Conservation (phyloP, 202 grass and related monocot genomes). For the Cymbopogon flexuosus region DNA sequence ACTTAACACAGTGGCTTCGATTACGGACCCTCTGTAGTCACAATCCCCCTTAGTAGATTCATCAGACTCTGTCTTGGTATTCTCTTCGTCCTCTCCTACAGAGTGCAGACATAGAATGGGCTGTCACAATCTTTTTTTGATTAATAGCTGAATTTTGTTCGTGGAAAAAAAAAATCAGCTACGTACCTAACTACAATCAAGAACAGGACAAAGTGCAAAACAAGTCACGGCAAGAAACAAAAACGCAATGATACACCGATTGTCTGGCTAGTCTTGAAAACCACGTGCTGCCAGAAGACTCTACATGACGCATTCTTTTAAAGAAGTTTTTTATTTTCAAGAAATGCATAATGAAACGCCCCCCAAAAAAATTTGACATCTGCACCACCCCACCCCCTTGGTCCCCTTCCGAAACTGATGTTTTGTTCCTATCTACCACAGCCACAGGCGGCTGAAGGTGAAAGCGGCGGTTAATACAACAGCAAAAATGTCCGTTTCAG, state of each 20-base stretch:
- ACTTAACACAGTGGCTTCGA: neutral
- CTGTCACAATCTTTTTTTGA: neutral
- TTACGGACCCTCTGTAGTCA: neutral
- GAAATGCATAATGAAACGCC: neutral
- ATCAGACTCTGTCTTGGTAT: neutral
- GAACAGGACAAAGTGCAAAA: slow-evolving; percentile 19
- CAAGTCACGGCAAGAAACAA: slow-evolving; percentile 34
- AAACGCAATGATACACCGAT: slow-evolving; percentile 19
- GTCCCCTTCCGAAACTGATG: slow-evolving; percentile 29
- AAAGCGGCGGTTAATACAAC: slow-evolving; percentile 26
- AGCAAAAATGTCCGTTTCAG: slow-evolving; percentile 35
- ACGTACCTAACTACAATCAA: slow-evolving; percentile 21
- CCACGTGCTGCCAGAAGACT: slow-evolving; percentile 28
- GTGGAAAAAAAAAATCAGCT: slow-evolving; percentile 19
- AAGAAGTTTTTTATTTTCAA: neutral
- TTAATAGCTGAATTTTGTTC: neutral
- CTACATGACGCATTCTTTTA: neutral
- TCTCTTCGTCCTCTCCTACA: slow-evolving; percentile 33
- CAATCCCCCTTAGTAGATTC: slow-evolving; percentile 16
- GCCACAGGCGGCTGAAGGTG: slow-evolving; percentile 14
- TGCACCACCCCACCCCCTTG: slow-evolving; percentile 20
- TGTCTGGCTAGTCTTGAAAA: slow-evolving; percentile 37
- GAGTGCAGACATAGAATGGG: slow-evolving; percentile 33
- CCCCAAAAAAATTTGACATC: slow-evolving; percentile 30
- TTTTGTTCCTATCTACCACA: slow-evolving; percentile 25